A percentile compares a stretch with the other conserved stretches of the same genome.
Evolutionary conservation across 768 basidiomycete species (phyloP).

Genomic region (Boletus rufocinnamomeus): DNA sequence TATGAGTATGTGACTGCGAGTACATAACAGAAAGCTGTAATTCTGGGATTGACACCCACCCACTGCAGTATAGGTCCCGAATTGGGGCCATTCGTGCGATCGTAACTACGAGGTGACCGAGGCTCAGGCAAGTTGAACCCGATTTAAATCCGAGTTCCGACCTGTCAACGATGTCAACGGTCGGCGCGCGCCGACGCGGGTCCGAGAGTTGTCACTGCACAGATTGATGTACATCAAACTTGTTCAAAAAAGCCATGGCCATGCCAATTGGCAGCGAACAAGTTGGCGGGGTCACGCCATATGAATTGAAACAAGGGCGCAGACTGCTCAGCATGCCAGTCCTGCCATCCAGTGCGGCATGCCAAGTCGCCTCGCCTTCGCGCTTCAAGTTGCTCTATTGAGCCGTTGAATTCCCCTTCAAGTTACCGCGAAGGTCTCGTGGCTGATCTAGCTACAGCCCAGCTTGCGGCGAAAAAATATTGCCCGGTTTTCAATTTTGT

Average conservation of each 20-base stretch:
- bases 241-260: neutral
- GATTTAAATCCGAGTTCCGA: no score
- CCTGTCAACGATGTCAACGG: no score
- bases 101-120: neutral
- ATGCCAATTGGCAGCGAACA: conserved; percentile 8
- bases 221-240: conserved; percentile 7
- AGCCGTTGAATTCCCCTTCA: neutral
- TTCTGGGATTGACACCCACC: neutral
- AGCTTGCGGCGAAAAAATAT: neutral
- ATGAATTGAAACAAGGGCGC: neutral
- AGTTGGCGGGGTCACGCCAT: neutral
- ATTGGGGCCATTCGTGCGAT: neutral
- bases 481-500: neutral
- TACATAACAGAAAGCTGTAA: conserved; percentile 8
- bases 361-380: neutral
- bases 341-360: neutral
- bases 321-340: neutral
- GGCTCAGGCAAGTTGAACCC: no score
- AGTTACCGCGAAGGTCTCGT: neutral
- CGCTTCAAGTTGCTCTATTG: no score
- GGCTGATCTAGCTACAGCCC: neutral
- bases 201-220: neutral
- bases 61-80: neutral
- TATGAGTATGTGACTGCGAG: neutral
- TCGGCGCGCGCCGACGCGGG: no score